phyloP scores from a whole-genome alignment of 2,329 filamentous ascomycete species.

The Diaporthe amygdali region DNA sequence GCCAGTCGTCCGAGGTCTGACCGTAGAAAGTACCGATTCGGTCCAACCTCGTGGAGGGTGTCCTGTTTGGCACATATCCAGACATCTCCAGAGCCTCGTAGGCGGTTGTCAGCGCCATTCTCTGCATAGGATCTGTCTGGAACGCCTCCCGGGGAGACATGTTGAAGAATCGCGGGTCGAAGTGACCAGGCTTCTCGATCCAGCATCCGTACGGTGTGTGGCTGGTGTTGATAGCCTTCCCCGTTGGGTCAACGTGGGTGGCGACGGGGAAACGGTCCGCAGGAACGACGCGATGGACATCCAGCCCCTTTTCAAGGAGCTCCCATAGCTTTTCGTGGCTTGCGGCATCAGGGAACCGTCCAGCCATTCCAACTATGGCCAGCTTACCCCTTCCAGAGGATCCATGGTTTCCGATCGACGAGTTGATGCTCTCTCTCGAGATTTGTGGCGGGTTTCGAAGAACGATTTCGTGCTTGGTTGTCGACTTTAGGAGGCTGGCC shows the following conservation, averaged over 20 bases:
- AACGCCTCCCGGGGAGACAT: conserved; percentile 83
- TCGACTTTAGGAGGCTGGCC: conserved; percentile 45
- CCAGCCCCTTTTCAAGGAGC: conserved; percentile 74
- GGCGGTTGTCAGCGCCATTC: conserved; percentile 75
- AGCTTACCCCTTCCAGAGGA: conserved; percentile 66
- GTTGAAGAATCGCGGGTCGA: conserved; percentile 86
- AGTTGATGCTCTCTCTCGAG: conserved; percentile 38
- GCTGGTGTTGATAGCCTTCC: conserved; percentile 77
- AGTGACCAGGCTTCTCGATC: conserved; percentile 76
- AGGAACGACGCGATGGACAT: conserved; percentile 73
- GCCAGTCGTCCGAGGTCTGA: conserved; percentile 77
- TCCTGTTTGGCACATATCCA: conserved; percentile 76
- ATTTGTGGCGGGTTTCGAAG: conserved; percentile 44
- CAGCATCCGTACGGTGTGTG: conserved; percentile 79
- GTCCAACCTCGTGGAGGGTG: conserved; percentile 68
- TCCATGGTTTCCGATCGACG: conserved; percentile 53
- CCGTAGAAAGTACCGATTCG: conserved; percentile 77
- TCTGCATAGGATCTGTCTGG: conserved; percentile 82
- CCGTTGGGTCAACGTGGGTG: conserved; percentile 73
- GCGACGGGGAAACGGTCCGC: conserved; percentile 76
- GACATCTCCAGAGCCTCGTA: conserved; percentile 85
- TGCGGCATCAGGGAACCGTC: conserved; percentile 76
- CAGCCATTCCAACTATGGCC: conserved; percentile 84
- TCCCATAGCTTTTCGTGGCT: conserved; percentile 78
- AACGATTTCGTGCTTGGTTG: conserved; percentile 48